Evolutionary conservation across 805 yeast species (phyloP).

Genomic region (Helenozyma baotianmanensis): DNA sequence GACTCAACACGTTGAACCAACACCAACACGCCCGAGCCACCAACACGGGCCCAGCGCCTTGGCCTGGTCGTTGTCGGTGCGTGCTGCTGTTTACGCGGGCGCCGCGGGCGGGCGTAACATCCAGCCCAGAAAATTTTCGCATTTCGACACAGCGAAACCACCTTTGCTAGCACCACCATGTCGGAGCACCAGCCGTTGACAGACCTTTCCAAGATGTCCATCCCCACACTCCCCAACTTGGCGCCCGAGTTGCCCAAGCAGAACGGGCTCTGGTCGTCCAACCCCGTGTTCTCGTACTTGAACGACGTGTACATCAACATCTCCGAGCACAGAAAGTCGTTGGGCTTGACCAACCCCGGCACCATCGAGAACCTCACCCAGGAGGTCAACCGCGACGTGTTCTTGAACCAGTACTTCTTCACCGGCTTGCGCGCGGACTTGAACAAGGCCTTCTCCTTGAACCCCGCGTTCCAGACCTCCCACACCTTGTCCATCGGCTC

Average conservation of each 20-base stretch:
- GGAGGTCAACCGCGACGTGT: constrained; percentile 92
- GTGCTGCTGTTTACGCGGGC: no score
- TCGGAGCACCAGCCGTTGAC: no score
- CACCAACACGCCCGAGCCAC: no score
- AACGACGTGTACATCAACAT: constrained; percentile 71
- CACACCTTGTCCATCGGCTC: constrained; percentile 91
- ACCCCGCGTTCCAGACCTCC: constrained; percentile 95
- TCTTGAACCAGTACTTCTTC: constrained; percentile 83
- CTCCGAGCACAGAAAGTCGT: constrained; percentile 71
- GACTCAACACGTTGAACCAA: no score
- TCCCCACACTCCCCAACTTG: constrained; percentile 57
- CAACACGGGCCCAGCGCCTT: no score
- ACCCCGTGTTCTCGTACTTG: constrained; percentile 76
- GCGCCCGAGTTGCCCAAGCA: constrained; percentile 50
- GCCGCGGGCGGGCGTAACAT: no score
- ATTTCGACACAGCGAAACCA: no score
- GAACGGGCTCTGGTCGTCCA: constrained; percentile 69
- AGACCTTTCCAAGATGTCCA: constrained; percentile 49
- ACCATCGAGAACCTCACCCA: constrained; percentile 88
- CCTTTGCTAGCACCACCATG: no score
- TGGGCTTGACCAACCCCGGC: constrained; percentile 88
- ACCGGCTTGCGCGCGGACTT: constrained; percentile 96
- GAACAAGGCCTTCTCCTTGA: constrained; percentile 83
- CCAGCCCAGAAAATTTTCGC: no score
- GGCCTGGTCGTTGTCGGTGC: no score